Base-by-base conservation (phyloP, 805 yeast genomes). In the Candida arabinofermentans region DNA sequence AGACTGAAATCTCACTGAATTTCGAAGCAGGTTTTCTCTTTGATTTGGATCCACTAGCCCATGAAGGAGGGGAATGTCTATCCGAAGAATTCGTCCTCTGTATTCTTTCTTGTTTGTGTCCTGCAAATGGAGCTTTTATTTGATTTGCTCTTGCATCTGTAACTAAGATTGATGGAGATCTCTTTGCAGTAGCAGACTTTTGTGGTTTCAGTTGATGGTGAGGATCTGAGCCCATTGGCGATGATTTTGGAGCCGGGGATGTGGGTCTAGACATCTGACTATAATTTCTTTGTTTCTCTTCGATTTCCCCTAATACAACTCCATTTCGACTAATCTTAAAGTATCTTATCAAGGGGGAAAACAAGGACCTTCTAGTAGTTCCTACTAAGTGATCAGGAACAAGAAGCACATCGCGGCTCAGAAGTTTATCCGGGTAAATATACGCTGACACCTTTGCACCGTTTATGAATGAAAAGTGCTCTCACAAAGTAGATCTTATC, bases 111-210 rank as follows among this genome's bases (percentile, higher is more conserved):
- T 53, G 43, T 48, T 65, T 66, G 40, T 74, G 79, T 27, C 91
- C 90, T 1, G 93, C 93, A 71, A 81, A 86, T 1, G 93, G 95
- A 0, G 91, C 93, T 47, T 71, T 70, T 18, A 68, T 62, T 41
- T 64, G 69, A 44, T 67, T 67, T 40, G 79, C 73, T 46, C 98
- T 71, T 2, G 86, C 79, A 65, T 90, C 98, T 0, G 98, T 91
- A 29, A 90, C 98, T 43, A 90, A 71, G 56, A 90, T 90, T 2
- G 96, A 86, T 9, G 98, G 97, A 24, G 96, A 86, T 53, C 97
- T 67, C 54, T 86, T 86, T 12, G 96, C 87, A 5, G 86, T 81
- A 3, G 59, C 36, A 12, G 57, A 48, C 58, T 48, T 40, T 37
- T 43, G 34, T 12, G 43, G 13, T 22, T 36, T 14, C 9, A 17